These are phyloP conservation scores for Penicillium waksmanii DNA, from an alignment of 495 filamentous ascomycete species.

Conservation along the genomic window DNA sequence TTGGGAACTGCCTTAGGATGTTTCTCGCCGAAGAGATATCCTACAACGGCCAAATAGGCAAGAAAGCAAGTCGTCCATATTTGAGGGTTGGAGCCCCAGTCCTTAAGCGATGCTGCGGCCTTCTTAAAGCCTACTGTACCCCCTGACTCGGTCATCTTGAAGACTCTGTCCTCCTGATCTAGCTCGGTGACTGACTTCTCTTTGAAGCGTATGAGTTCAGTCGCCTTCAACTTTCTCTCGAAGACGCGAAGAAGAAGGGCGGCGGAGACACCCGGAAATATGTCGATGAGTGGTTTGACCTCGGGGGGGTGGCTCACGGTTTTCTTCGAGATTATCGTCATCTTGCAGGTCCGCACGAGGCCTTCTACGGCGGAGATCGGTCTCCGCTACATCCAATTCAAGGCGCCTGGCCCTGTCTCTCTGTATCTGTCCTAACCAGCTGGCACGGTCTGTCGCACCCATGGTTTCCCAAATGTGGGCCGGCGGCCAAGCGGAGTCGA, in stretches of 20 bases:
- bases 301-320: slow-evolving; percentile 1
- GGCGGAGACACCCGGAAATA: slow-evolving; percentile 14
- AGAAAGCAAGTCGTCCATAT: background rate
- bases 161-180: slow-evolving; percentile 12
- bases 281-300: slow-evolving; percentile 10
- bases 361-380: slow-evolving; percentile 1
- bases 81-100: background rate
- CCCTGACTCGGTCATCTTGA: slow-evolving; percentile 7
- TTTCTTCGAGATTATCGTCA: slow-evolving; percentile 4
- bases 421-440: slow-evolving; percentile 9
- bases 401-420: background rate
- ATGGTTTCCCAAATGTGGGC: slow-evolving; percentile 13
- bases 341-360: background rate
- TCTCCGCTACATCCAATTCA: background rate
- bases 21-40: slow-evolving; percentile 4
- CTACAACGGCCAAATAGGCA: background rate
- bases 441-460: slow-evolving; percentile 10
- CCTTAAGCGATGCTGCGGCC: background rate
- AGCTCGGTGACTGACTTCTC: slow-evolving; percentile 13
- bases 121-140: slow-evolving; percentile 6
- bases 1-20: slow-evolving; percentile 2
- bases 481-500: slow-evolving; percentile 9
- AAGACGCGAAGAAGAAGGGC: slow-evolving; percentile 11
- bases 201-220: slow-evolving; percentile 12
- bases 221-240: slow-evolving; percentile 11